Evolutionary conservation across 768 basidiomycete genomes (phyloP).

Genomic region (Suillus plorans): DNA sequence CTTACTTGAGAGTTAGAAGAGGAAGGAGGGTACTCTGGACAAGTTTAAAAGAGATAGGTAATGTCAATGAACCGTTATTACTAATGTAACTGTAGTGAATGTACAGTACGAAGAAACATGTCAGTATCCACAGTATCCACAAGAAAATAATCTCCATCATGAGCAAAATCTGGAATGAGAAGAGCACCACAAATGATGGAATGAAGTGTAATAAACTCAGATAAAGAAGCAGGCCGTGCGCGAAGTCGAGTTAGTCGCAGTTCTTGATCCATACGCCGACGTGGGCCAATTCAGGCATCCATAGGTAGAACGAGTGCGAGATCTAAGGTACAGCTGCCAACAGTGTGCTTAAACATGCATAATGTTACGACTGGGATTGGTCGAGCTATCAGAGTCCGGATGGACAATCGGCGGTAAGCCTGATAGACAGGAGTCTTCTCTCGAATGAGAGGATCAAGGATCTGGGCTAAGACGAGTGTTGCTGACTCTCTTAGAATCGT

Average conservation of each 20-base stretch:
- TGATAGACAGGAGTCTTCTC: no score
- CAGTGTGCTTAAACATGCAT: constrained; percentile 16
- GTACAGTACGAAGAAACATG: constrained; percentile 18
- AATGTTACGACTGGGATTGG: no score
- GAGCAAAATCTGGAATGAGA: constrained; percentile 18
- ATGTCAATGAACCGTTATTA: no score
- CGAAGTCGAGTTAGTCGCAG: constrained; percentile 17
- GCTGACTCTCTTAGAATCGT: no score
- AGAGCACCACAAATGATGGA: constrained; percentile 33
- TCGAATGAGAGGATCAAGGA: no score
- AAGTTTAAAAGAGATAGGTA: no score
- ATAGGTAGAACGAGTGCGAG: constrained; percentile 20
- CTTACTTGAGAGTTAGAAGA: no score
- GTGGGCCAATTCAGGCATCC: constrained; percentile 8
- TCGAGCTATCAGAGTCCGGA: no score
- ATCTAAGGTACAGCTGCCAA: constrained; percentile 6
- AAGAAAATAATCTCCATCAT: constrained; percentile 23
- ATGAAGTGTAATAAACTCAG: constrained; percentile 24
- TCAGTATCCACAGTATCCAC: constrained; percentile 30
- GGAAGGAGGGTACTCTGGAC: no score
- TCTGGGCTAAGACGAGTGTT: no score
- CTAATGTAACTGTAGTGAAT: no score
- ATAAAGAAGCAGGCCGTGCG: not conserved
- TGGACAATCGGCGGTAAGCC: no score
- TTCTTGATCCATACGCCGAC: constrained; percentile 16